phyloP scores from a whole-genome alignment of 2,329 filamentous ascomycete species.

The Leptographium lundbergii region DNA sequence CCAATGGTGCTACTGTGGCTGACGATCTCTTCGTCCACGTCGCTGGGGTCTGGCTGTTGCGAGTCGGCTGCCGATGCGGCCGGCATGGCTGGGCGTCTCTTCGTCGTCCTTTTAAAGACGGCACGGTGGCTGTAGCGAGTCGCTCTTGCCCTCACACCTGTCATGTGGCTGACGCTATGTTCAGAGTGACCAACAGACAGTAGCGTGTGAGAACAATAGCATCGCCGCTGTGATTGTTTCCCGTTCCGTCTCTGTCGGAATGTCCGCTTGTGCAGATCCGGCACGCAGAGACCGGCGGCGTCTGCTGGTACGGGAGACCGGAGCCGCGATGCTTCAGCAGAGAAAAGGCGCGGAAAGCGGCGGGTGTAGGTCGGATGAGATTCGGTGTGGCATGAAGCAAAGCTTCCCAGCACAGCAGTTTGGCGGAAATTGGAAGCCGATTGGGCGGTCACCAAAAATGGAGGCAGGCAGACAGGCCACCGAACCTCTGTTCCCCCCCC shows the following conservation, averaged over 20 bases:
- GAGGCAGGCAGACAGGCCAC: not conserved
- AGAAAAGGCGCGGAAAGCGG: not conserved
- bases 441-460: not conserved
- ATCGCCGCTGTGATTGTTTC: slow-evolving; percentile 10
- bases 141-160: slow-evolving; percentile 2
- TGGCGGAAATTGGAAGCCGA: not conserved
- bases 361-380: not conserved
- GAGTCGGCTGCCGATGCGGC: not conserved
- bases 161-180: slow-evolving; percentile 6
- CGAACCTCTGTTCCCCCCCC: not conserved
- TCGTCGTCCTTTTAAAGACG: slow-evolving; percentile 13
- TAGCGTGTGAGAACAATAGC: slow-evolving; percentile 7
- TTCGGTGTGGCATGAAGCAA: not conserved
- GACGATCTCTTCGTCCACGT: slow-evolving; percentile 16
- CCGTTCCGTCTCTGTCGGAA: not conserved
- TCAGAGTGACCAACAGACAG: not conserved
- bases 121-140: slow-evolving; percentile 11
- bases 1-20: slow-evolving; percentile 2
- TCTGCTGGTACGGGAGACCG: not conserved
- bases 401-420: not conserved
- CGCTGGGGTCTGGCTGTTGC: not conserved
- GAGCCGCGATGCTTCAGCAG: not conserved
- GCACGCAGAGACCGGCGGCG: not conserved
- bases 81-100: slow-evolving; percentile 8
- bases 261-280: not conserved